These are phyloP conservation scores for Cenchrus fungigraminus DNA, from an alignment of 176 grass and related monocot species.

Conservation along the genomic window DNA sequence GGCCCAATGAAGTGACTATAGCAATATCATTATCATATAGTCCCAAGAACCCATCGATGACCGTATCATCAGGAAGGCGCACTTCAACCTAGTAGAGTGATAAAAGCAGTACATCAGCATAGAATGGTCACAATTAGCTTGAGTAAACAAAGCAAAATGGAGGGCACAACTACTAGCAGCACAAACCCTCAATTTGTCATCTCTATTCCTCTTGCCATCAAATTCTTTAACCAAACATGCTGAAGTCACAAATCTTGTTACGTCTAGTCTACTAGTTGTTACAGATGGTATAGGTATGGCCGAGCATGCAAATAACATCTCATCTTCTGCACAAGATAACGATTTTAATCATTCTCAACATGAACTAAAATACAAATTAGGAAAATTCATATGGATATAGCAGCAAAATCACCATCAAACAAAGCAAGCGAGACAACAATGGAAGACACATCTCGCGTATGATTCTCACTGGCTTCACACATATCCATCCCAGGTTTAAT, in stretches of 20 bases:
- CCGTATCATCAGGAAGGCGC: not conserved
- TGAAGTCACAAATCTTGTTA: constrained; percentile 42
- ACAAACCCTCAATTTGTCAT: constrained; percentile 26
- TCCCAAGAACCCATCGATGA: constrained; percentile 10
- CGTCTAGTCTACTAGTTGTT: not conserved
- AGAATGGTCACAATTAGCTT: not conserved
- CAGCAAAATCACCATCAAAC: constrained; percentile 21
- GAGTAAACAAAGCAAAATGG: too few species aligned
- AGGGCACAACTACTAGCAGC: not conserved
- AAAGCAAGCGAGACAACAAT: constrained; percentile 21
- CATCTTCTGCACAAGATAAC: constrained; percentile 35
- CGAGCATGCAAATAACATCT: constrained; percentile 26
- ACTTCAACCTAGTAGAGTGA: constrained; percentile 32
- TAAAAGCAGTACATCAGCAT: not conserved
- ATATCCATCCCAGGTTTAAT: not conserved
- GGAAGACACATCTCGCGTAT: not conserved
- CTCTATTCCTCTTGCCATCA: not conserved
- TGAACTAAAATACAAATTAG: not conserved
- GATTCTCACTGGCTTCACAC: not conserved
- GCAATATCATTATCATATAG: constrained; percentile 27
- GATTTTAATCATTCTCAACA: not conserved
- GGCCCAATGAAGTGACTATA: not conserved
- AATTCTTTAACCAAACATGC: not conserved
- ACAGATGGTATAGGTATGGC: not conserved
- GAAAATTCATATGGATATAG: constrained; percentile 1